A percentile compares a stretch with the other conserved stretches of the same genome.
Evolutionary conservation across 768 basidiomycete genomes (phyloP).

Genomic region (Goffeauzyma gilvescens): DNA sequence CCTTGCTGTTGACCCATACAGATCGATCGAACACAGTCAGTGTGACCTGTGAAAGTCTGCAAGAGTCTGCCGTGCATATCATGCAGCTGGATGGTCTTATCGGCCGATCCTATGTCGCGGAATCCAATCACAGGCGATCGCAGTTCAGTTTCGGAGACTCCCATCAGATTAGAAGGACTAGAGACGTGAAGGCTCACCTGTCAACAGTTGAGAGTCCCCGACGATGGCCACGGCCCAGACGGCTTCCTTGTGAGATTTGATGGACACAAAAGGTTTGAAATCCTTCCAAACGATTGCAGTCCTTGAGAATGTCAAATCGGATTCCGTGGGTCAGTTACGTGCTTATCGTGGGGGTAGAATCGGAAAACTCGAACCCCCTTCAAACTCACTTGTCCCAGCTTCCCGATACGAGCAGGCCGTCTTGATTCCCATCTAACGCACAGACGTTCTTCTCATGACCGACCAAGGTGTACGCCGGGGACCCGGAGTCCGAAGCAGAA

Average conservation of each 20-base stretch:
- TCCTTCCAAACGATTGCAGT: slow-evolving; percentile 87
- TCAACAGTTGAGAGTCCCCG: slow-evolving; percentile 56
- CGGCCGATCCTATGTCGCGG: slow-evolving; percentile 55
- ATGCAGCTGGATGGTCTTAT: slow-evolving; percentile 85
- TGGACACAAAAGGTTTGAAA: slow-evolving; percentile 49
- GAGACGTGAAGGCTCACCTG: slow-evolving; percentile 39
- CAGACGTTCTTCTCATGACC: slow-evolving; percentile 87
- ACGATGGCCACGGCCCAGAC: slow-evolving; percentile 83
- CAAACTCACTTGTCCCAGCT: slow-evolving; percentile 81
- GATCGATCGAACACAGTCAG: slow-evolving; percentile 74
- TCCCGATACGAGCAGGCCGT: slow-evolving; percentile 69
- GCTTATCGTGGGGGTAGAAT: too few relatives aligned
- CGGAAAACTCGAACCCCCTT: neutral
- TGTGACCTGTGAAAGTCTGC: slow-evolving; percentile 66
- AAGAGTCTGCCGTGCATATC: slow-evolving; percentile 43
- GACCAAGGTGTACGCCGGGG: slow-evolving; percentile 62
- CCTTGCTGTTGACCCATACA: too few relatives aligned
- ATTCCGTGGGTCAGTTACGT: neutral
- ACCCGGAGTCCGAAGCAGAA: slow-evolving; percentile 42
- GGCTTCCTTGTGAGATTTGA: slow-evolving; percentile 71
- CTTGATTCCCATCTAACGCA: slow-evolving; percentile 49
- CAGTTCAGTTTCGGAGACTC: neutral
- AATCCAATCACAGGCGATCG: too few relatives aligned
- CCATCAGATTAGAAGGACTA: neutral
- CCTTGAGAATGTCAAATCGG: slow-evolving; percentile 34